These are phyloP conservation scores for Nigrospora osmanthi DNA, from an alignment of 2,329 filamentous ascomycete species.

Conservation along the genomic window DNA sequence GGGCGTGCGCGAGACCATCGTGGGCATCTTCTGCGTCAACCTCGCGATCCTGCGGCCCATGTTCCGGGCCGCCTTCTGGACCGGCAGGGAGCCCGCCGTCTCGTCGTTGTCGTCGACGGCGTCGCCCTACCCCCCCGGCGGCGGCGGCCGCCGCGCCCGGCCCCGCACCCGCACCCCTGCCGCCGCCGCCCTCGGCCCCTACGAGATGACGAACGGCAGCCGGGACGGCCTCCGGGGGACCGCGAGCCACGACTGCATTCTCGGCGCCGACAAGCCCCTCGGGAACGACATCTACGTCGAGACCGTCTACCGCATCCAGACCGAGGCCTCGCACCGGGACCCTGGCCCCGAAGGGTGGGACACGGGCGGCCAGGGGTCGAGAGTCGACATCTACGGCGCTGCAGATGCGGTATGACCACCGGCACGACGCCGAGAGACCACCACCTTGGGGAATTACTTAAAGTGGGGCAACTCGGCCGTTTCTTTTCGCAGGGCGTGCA, in stretches of 20 bases:
- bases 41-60: slow-evolving; percentile 22
- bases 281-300: not conserved
- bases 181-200: not conserved
- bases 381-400: too few species aligned
- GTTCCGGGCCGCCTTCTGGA: slow-evolving; percentile 19
- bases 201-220: slow-evolving; percentile 4
- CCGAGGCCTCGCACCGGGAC: not conserved
- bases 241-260: slow-evolving; percentile 3
- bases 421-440: too few species aligned
- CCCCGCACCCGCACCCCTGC: not conserved
- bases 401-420: too few species aligned
- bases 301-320: not conserved
- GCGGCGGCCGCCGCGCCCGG: not conserved
- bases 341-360: too few species aligned
- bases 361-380: too few species aligned
- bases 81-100: too few species aligned
- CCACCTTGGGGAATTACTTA: too few species aligned
- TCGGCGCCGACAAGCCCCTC: not conserved
- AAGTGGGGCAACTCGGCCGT: too few species aligned
- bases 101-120: too few species aligned
- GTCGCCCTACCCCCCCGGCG: not conserved
- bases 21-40: slow-evolving; percentile 25
- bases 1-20: slow-evolving; percentile 26
- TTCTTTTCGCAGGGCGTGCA: too few species aligned
- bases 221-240: not conserved